Base-by-base conservation (phyloP, 495 filamentous ascomycete genomes). In the Aspergillus coremiiformis region DNA sequence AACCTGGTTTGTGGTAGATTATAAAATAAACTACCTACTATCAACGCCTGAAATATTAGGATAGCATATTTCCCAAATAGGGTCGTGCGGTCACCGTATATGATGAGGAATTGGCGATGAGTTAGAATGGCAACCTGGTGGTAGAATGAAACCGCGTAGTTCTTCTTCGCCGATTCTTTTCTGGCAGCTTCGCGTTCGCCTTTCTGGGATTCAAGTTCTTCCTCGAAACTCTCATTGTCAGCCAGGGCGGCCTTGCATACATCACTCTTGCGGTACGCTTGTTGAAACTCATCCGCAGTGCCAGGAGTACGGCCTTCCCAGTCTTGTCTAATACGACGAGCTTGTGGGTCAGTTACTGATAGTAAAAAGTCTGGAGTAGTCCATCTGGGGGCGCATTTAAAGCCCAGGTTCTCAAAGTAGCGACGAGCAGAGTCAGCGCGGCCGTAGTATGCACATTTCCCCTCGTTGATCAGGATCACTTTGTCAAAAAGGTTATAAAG, bases 1-100 rank as follows among this genome's bases (percentile, higher is more conserved):
- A 65, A 58, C 67, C 71, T 74, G 11, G 82, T 86, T 9, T 72
- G 49, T 0, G 84, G 84, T 1, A 84, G 76, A 39, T 90, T 71
- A 66, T 80, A 92, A 61, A 91, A 94, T 10, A 90, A 60, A 51
- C 80, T 84, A 32, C 89, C 87, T 17, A 90, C 78, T 47, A 95
- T 86, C 5, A 93, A 67, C 21, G 84, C 81, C 57, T 87, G 83
- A 65, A 89, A 84, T 24, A 87, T 53, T 35, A 86, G 80, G 39
- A 80, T 80, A 19, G 74, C 73, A 75, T 79, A 81, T 57, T 75
- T 75, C 4, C 66, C 69, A 33, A 65, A 51, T 21, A 84, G 62
- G 1, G 76, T 75, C 30, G 74, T 67, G 53, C 64, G 72, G 51
- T 86, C 84, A 10, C 82, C 82, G 51, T 77, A 61, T 76, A 87